Percentiles rank a stretch among this genome's conserved stretches.
Evolutionary conservation across 257 asterid genomes (phyloP).

Genomic region (Scutellaria galericulata): DNA sequence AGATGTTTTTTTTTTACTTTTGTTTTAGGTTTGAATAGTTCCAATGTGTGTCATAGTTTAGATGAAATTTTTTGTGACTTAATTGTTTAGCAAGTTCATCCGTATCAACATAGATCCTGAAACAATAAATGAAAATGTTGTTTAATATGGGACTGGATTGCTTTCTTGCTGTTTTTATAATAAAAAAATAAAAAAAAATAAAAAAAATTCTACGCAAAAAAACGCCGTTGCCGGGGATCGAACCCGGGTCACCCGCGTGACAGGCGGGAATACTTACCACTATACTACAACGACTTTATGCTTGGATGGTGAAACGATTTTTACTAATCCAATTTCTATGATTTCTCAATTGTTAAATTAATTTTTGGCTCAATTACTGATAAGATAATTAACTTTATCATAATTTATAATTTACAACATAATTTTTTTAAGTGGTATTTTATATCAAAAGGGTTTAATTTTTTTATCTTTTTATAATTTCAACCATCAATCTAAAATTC

Average conservation of each 20-base stretch:
- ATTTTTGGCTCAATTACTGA: too few species aligned
- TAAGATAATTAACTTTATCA: too few species aligned
- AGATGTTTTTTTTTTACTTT: background rate
- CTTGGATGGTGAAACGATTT: too few species aligned
- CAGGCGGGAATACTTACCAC: conserved; percentile 98
- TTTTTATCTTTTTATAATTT: too few species aligned
- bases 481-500: too few species aligned
- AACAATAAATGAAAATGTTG: background rate
- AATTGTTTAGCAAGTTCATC: too few species aligned
- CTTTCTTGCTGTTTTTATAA: too few species aligned
- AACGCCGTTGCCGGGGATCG: conserved; percentile 97
- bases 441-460: too few species aligned
- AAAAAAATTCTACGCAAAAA: background rate
- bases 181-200: background rate
- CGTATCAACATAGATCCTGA: conserved; percentile 5
- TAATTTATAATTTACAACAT: too few species aligned
- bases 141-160: background rate
- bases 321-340: too few species aligned
- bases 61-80: background rate
- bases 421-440: too few species aligned
- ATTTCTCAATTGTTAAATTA: too few species aligned
- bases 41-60: background rate
- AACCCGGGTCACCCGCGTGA: conserved; percentile 99
- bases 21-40: conserved; percentile 5
- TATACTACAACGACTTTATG: conserved; percentile 80